Base-by-base conservation (phyloP, 805 yeast species). In the Scheffersomyces lignosus region DNA sequence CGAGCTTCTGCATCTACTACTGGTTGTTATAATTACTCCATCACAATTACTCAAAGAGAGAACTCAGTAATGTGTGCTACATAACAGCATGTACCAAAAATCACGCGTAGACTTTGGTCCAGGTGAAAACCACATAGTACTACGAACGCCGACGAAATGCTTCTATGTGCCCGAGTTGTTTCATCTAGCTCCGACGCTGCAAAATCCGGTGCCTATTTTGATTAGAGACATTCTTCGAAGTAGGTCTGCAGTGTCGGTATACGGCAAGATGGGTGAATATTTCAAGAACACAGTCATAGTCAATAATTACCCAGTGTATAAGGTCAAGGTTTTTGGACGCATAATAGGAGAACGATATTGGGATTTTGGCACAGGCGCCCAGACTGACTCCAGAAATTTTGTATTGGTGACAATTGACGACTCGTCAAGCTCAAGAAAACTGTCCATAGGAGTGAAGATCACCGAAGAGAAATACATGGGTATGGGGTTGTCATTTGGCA, bases 81-180 rank as follows among this genome's bases (percentile, higher is more conserved):
- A n/a, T n/a, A n/a, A n/a, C n/a, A n/a, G n/a, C n/a, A n/a, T n/a
- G n/a, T n/a, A n/a, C n/a, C n/a, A n/a, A n/a, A n/a, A n/a, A n/a
- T n/a, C n/a, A n/a, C n/a, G n/a, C 29, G 38, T 51, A 24, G 70
- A 64, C 38, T 53, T 60, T 41, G 67, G 60, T 15, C 70, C 69
- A 0, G 64, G 64, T 5, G 52, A 62, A 31, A 48, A 51, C 33
- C 66, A 64, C 36, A 52, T 67, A n/a, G 57, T 54, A 2, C 45
- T 59, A 38, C 59, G 66, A 41, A 40, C 37, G 5, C 43, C 39
- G 7, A 44, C 47, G n/a, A 35, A 41, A 8, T 29, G 44, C 6
- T 20, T 68, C 43, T 69, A 66, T 39, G 58, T 52, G 6, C 68
- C 69, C 5, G 60, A 58, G 26, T 37, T 66, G 17, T 65, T 69